Evolutionary conservation across 345 rosid genomes (phyloP).

Genomic region (Acer saccharum): DNA sequence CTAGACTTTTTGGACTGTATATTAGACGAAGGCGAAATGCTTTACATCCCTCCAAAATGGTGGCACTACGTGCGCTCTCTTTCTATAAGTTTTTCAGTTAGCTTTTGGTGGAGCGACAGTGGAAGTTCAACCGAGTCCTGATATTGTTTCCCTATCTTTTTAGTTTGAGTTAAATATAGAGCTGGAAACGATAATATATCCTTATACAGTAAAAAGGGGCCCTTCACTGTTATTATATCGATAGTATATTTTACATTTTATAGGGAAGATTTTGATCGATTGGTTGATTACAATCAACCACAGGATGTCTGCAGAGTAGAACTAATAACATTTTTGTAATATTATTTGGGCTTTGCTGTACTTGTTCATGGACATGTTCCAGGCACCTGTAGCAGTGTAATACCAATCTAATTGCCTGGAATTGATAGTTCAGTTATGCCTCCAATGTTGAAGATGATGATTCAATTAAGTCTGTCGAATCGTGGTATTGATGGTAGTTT

Average conservation of each 20-base stretch:
- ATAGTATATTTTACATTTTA: neutral
- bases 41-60: slow-evolving; percentile 98
- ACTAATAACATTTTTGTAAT: neutral
- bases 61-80: slow-evolving; percentile 97
- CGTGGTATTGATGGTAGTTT: neutral
- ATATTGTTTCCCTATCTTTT: neutral
- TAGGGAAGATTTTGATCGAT: slow-evolving; percentile 5
- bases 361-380: neutral
- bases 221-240: neutral
- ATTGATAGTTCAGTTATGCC: neutral
- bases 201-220: neutral
- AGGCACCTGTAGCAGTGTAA: neutral
- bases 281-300: neutral
- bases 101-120: slow-evolving; percentile 88
- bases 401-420: neutral
- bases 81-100: slow-evolving; percentile 79
- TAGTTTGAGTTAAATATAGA: neutral
- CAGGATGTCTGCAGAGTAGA: neutral
- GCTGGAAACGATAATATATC: neutral
- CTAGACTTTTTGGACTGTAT: slow-evolving; percentile 86
- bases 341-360: neutral
- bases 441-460: neutral
- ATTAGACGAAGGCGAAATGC: slow-evolving; percentile 94
- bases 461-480: neutral
- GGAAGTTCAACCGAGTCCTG: slow-evolving; percentile 34